These are phyloP conservation scores for Candida gigantensis DNA, from an alignment of 1,139 yeast genomes.

Conservation along the genomic window DNA sequence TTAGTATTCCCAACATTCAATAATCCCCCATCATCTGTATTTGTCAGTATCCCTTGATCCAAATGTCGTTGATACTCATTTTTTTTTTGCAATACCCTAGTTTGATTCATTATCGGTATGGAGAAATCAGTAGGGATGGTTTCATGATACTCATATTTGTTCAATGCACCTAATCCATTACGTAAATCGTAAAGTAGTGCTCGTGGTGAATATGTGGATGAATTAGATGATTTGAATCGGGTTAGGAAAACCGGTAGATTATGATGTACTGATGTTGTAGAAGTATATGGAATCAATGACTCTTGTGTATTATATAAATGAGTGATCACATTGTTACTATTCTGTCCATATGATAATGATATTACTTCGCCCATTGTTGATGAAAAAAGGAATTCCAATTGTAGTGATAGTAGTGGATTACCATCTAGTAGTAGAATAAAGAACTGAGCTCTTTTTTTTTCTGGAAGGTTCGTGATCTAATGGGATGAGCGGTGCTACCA, in stretches of 20 bases:
- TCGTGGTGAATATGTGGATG: slow-evolving; percentile 69
- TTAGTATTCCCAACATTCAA: slow-evolving; percentile 45
- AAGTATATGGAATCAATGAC: slow-evolving; percentile 56
- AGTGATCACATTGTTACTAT: slow-evolving; percentile 70
- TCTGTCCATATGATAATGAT: slow-evolving; percentile 68
- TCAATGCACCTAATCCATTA: slow-evolving; percentile 65
- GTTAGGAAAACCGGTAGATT: slow-evolving; percentile 33
- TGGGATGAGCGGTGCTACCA: too few relatives aligned
- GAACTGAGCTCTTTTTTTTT: too few relatives aligned
- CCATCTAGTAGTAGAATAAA: too few relatives aligned
- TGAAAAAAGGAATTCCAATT: too few relatives aligned
- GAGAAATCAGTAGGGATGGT: slow-evolving; percentile 13
- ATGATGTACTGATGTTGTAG: slow-evolving; percentile 27
- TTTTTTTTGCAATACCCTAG: too few relatives aligned
- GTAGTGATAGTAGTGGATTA: too few relatives aligned
- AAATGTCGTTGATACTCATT: slow-evolving; percentile 64
- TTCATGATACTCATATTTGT: slow-evolving; percentile 52
- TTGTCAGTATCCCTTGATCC: slow-evolving; percentile 50
- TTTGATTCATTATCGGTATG: slow-evolving; percentile 1
- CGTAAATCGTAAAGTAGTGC: slow-evolving; percentile 74
- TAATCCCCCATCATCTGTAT: slow-evolving; percentile 19
- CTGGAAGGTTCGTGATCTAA: too few relatives aligned
- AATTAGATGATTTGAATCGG: slow-evolving; percentile 40
- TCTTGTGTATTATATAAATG: slow-evolving; percentile 85
- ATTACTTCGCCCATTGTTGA: slow-evolving; percentile 60